These are phyloP conservation scores for Escallonia herrerae DNA, from an alignment of 129 eudicot species.

Conservation along the genomic window DNA sequence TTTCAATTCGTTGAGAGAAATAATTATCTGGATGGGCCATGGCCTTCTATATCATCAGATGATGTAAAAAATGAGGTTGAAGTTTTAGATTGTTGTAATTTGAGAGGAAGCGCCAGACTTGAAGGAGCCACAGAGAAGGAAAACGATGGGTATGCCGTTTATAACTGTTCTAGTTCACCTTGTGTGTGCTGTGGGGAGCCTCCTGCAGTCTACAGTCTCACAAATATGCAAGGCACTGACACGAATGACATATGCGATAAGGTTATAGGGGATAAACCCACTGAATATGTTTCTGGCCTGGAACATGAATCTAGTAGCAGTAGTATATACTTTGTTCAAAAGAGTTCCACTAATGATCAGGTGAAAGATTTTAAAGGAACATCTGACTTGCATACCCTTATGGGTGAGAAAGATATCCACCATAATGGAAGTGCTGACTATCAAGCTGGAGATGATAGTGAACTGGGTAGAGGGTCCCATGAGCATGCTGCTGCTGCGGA, in stretches of 20 bases:
- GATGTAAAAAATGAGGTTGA: conserved; percentile 30
- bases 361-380: conserved; percentile 24
- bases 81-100: conserved; percentile 36
- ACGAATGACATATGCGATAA: conserved; percentile 12
- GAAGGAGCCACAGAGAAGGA: conserved; percentile 7
- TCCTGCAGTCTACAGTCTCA: background rate
- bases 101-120: conserved; percentile 7
- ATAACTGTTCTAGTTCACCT: conserved; percentile 9
- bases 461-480: conserved; percentile 12
- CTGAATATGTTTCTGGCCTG: conserved; percentile 15
- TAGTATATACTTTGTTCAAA: conserved; percentile 2
- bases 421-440: background rate
- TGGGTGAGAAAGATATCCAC: conserved; percentile 11
- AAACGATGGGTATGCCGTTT: conserved; percentile 4
- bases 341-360: conserved; percentile 12
- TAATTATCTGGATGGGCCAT: conserved; percentile 27
- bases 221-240: conserved; percentile 16
- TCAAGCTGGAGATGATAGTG: conserved; percentile 15
- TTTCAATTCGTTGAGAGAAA: conserved; percentile 22
- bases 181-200: conserved; percentile 12
- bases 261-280: conserved; percentile 9
- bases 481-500: conserved; percentile 37
- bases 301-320: conserved; percentile 14
- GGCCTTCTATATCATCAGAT: conserved; percentile 30
- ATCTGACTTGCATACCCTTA: conserved; percentile 5